Conservation (phyloP, 1,139 yeast genomes). For the Hansenula lynferdii region DNA sequence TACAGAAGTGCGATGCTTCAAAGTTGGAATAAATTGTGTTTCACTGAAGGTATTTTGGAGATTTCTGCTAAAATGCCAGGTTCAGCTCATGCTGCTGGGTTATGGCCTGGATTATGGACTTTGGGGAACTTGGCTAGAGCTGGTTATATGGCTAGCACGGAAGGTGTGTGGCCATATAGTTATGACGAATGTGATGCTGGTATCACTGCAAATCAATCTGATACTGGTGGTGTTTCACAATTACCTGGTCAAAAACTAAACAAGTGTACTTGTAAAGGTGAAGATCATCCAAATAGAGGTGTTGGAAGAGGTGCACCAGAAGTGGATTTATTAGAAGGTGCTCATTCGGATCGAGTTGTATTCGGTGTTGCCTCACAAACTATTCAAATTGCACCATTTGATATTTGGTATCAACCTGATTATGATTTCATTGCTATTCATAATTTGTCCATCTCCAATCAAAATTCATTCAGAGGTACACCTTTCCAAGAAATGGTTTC, state of each 20-base stretch:
- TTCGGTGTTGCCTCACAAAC: constrained; percentile 57
- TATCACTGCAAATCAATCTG: constrained; percentile 59
- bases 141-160: constrained; percentile 57
- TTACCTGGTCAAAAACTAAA: constrained; percentile 55
- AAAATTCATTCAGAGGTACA: constrained; percentile 56
- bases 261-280: constrained; percentile 52
- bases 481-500: constrained; percentile 60
- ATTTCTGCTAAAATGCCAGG: constrained; percentile 49
- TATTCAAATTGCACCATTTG: constrained; percentile 55
- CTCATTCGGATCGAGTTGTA: constrained; percentile 35
- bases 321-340: constrained; percentile 59
- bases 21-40: constrained; percentile 57
- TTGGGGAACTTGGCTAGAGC: constrained; percentile 63
- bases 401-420: constrained; percentile 61
- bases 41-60: constrained; percentile 51
- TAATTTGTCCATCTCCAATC: constrained; percentile 40
- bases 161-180: constrained; percentile 63
- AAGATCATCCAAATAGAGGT: constrained; percentile 55
- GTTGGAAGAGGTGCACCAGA: constrained; percentile 64
- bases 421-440: constrained; percentile 45
- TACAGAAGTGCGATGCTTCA: constrained; percentile 62
- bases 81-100: constrained; percentile 49
- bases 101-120: constrained; percentile 66
- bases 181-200: constrained; percentile 61
- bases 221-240: constrained; percentile 56